Conservation (phyloP, 495 filamentous ascomycete species). For the Tuber umbilicatum region DNA sequence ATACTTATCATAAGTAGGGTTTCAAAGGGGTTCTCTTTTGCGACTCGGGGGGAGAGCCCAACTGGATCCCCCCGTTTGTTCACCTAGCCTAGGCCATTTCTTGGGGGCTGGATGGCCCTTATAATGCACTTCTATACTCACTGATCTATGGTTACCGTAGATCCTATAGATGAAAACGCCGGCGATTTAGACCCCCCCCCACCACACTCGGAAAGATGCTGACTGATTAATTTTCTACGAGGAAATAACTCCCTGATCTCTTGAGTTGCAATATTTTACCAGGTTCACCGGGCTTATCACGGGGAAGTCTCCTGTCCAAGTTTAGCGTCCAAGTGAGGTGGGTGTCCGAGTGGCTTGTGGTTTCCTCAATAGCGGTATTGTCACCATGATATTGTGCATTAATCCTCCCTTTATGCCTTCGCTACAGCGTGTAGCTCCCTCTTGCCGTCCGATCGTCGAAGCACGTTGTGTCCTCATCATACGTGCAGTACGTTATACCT, state of each 20-base stretch:
- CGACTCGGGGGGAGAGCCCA: neutral
- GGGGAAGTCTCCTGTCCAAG: neutral
- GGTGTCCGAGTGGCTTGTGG: neutral
- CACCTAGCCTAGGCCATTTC: neutral
- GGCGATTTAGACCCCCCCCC: neutral
- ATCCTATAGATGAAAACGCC: neutral
- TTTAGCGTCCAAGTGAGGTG: neutral
- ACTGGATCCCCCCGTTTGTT: neutral
- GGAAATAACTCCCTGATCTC: neutral
- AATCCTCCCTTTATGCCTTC: neutral
- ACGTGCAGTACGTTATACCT: neutral
- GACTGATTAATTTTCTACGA: neutral
- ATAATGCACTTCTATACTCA: neutral
- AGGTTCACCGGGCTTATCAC: neutral
- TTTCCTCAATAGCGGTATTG: neutral
- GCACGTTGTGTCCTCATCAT: neutral
- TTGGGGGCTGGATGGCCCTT: neutral
- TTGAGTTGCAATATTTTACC: neutral
- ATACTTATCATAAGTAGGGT: neutral
- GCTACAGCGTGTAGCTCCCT: neutral
- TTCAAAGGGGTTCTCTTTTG: neutral
- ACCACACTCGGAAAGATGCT: neutral
- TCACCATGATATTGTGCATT: neutral
- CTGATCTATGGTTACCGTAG: neutral
- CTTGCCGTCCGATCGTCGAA: neutral